Evolutionary conservation across 495 filamentous ascomycete species (phyloP), one percentile per base, ranked within the genome.

Genomic region (Pseudotulostoma volvatum): DNA sequence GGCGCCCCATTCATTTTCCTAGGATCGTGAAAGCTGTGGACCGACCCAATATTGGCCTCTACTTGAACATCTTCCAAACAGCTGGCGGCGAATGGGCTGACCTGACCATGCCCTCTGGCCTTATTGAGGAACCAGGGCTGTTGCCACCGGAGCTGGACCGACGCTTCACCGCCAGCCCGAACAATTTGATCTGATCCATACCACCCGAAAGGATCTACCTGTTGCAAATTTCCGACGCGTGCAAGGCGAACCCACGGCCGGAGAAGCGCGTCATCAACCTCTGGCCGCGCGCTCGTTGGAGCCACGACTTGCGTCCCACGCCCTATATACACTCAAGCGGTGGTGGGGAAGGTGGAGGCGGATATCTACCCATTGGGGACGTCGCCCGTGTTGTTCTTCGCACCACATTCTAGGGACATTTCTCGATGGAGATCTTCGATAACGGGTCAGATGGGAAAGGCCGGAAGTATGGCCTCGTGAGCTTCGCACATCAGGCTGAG

Each of bases 1-100:
- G n/a, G n/a, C n/a, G n/a, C n/a, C n/a, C n/a, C n/a, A n/a, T n/a
- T n/a, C n/a, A 71, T 18, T 74, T 76, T 9, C 84, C 74, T 73
- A 59, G 71, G 1, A 77, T 87, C 17, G 72, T 81, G 3, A 44
- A 67, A 33, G 63, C 56, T 8, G 74, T 76, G 2, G 58, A 80
- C 46, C 52, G 74, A 2, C 61, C 61, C 0, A 88, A 88, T 46
- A 56, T 84, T 18, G 81, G 84, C 0, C 56, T 87, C 2, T 87
- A 81, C 49, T 67, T 92, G 9, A 81, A 92, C 52, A 88, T 82
- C 0, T 87, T 88, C 59, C 81, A 88, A 50, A 79, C 71, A 3
- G 77, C 70, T 0, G 82, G 81, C 1, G 68, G 73, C 21, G 81
- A 92, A 56, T 87, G 69, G 71, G 80, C 61, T 0, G 81, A 88